Percentiles rank a stretch among this genome's conserved stretches.
Conservation (phyloP, 2,329 filamentous ascomycete species). For the Dichotomopilus funicola region DNA sequence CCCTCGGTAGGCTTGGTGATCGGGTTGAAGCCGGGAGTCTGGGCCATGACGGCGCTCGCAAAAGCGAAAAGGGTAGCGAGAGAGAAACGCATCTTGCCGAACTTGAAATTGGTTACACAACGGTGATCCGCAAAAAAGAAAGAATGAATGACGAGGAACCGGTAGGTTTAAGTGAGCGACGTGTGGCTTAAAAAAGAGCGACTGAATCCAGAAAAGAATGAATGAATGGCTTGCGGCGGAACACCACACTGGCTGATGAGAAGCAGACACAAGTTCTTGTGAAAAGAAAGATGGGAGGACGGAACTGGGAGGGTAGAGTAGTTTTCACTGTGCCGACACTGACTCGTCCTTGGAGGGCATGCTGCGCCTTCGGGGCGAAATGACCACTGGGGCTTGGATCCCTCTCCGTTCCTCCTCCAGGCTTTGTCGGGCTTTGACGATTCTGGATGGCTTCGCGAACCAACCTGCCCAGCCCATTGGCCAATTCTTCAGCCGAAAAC, state of each 20-base stretch:
- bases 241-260: conserved; percentile 13
- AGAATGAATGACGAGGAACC: too few species aligned
- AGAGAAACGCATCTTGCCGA: conserved; percentile 48
- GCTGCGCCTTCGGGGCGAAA: conserved; percentile 10
- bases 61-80: conserved; percentile 42
- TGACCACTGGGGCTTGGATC: conserved; percentile 1
- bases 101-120: conserved; percentile 14
- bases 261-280: background rate
- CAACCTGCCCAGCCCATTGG: conserved; percentile 8
- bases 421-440: conserved; percentile 2
- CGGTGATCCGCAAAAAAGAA: conserved; percentile 10
- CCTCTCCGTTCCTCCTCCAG: background rate
- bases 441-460: background rate
- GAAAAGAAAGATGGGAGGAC: conserved; percentile 9
- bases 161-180: conserved; percentile 2
- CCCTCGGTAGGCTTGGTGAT: conserved; percentile 41
- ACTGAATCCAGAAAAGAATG: conserved; percentile 15
- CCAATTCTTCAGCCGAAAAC: background rate
- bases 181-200: conserved; percentile 8
- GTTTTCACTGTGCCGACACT: conserved; percentile 12
- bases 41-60: conserved; percentile 39
- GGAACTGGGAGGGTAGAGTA: background rate
- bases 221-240: conserved; percentile 19
- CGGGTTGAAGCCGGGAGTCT: conserved; percentile 48
- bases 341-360: conserved; percentile 1